These are phyloP conservation scores for Aspergillus aculeatinus DNA, from an alignment of 2,329 filamentous ascomycete genomes.

Conservation along the genomic window DNA sequence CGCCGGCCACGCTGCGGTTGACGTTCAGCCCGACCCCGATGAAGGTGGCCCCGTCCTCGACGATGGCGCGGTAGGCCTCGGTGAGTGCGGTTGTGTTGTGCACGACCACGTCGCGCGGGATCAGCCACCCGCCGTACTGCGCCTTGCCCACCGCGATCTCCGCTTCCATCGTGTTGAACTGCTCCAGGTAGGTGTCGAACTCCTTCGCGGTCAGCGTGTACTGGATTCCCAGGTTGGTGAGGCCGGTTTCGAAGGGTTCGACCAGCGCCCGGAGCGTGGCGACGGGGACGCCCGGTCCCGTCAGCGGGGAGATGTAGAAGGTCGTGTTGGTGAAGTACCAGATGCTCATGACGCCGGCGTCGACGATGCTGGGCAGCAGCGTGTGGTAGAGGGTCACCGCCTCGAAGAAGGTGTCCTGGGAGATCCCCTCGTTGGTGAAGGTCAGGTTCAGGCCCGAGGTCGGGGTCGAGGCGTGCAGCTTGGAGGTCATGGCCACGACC, in stretches of 20 bases:
- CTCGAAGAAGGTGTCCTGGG: slow-evolving; percentile 5
- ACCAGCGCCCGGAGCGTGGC: neutral
- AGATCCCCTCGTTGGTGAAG: slow-evolving; percentile 1
- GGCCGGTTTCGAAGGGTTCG: neutral
- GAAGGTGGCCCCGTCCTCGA: slow-evolving; percentile 3
- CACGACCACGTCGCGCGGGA: neutral
- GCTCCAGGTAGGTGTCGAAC: slow-evolving; percentile 3
- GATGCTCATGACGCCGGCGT: slow-evolving; percentile 4
- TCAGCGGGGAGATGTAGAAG: slow-evolving; percentile 2
- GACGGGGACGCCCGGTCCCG: neutral
- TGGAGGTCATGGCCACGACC: slow-evolving; percentile 6
- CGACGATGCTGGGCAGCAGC: neutral
- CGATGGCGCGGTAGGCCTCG: neutral
- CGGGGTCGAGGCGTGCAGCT: neutral
- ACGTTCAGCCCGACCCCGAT: slow-evolving; percentile 4
- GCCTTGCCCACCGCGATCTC: slow-evolving; percentile 7
- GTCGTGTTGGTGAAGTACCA: slow-evolving; percentile 8
- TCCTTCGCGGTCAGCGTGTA: neutral
- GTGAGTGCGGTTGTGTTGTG: slow-evolving; percentile 4
- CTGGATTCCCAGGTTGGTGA: neutral
- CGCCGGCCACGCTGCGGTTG: neutral
- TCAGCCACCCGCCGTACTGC: slow-evolving; percentile 3
- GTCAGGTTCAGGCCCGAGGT: neutral
- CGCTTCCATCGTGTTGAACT: slow-evolving; percentile 4
- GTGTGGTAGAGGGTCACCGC: slow-evolving; percentile 3